Evolutionary conservation across 139 green algal species (phyloP).

Genomic region (Picochlorum sp.): DNA sequence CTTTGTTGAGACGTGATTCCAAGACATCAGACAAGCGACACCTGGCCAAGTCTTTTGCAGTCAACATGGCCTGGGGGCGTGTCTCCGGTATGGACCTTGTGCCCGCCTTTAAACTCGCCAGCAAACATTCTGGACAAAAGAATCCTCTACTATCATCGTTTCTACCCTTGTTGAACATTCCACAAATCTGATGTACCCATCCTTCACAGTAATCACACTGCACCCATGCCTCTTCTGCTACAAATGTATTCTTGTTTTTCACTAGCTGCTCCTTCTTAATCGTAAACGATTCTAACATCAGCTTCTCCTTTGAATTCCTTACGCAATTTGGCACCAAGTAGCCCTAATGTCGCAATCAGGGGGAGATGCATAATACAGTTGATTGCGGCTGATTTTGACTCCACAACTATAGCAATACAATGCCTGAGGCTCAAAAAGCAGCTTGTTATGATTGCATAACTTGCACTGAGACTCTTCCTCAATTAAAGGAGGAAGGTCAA

Average conservation of each 20-base stretch:
- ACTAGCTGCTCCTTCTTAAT: slow-evolving; percentile 56
- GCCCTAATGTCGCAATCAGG: slow-evolving; percentile 41
- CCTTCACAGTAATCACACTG: slow-evolving; percentile 88
- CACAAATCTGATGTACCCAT: slow-evolving; percentile 97
- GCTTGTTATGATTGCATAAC: slow-evolving; percentile 65
- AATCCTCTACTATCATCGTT: slow-evolving; percentile 84
- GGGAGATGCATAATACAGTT: slow-evolving; percentile 43
- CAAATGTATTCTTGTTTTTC: slow-evolving; percentile 91
- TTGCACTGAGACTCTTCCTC: slow-evolving; percentile 58
- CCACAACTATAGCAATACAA: slow-evolving; percentile 88
- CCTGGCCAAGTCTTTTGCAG: slow-evolving; percentile 74
- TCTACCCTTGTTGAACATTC: slow-evolving; percentile 91
- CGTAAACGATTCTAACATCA: not conserved
- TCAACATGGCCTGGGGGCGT: slow-evolving; percentile 81
- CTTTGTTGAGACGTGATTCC: slow-evolving; percentile 25
- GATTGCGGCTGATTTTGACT: slow-evolving; percentile 85
- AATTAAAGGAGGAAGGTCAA: not conserved
- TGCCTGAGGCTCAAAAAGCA: slow-evolving; percentile 89
- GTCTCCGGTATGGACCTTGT: slow-evolving; percentile 43
- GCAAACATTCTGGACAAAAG: slow-evolving; percentile 86
- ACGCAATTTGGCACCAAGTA: slow-evolving; percentile 77
- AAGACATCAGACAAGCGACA: slow-evolving; percentile 66
- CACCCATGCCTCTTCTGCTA: slow-evolving; percentile 91
- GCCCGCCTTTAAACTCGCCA: slow-evolving; percentile 37
- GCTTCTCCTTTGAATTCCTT: slow-evolving; percentile 32